A percentile compares a stretch with the other conserved stretches of the same genome.
Conservation (phyloP, 1,284 basidiomycete genomes). For the Veloporphyrellus conicus region DNA sequence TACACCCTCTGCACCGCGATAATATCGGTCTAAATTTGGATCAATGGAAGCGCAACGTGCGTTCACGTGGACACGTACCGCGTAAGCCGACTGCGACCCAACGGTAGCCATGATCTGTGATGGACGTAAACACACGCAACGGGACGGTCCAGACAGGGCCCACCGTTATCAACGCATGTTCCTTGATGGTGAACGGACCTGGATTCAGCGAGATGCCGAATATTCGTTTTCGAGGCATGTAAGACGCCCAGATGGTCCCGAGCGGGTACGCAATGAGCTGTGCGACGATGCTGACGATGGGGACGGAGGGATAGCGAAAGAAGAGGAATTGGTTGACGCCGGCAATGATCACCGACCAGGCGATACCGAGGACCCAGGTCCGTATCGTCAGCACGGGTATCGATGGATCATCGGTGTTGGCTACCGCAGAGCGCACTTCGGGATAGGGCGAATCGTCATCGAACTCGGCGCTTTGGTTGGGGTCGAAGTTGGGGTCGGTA, state of each 20-base stretch:
- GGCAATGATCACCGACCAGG: conserved; percentile 47
- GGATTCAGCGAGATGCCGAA: conserved; percentile 58
- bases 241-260: conserved; percentile 45
- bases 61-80: conserved; percentile 24
- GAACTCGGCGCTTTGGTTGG: conserved; percentile 14
- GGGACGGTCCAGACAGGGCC: too few relatives aligned
- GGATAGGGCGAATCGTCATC: conserved; percentile 42
- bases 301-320: conserved; percentile 50
- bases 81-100: conserved; percentile 41
- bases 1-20: conserved; percentile 38
- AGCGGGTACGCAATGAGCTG: conserved; percentile 57
- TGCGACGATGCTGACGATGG: conserved; percentile 46
- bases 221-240: conserved; percentile 48
- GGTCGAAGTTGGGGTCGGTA: not conserved
- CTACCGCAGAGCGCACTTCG: conserved; percentile 43
- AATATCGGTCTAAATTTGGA: conserved; percentile 46
- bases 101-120: conserved; percentile 52
- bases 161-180: conserved; percentile 59
- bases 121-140: not conserved
- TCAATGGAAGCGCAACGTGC: conserved; percentile 28
- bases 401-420: conserved; percentile 39
- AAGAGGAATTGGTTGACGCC: conserved; percentile 58
- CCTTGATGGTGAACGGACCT: conserved; percentile 74
- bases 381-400: conserved; percentile 32
- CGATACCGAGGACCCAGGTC: conserved; percentile 39